Evolutionary conservation across 2,329 filamentous ascomycete genomes (phyloP), one percentile per base, ranked within the genome.

Genomic region (Proliferodiscus dingleyae): DNA sequence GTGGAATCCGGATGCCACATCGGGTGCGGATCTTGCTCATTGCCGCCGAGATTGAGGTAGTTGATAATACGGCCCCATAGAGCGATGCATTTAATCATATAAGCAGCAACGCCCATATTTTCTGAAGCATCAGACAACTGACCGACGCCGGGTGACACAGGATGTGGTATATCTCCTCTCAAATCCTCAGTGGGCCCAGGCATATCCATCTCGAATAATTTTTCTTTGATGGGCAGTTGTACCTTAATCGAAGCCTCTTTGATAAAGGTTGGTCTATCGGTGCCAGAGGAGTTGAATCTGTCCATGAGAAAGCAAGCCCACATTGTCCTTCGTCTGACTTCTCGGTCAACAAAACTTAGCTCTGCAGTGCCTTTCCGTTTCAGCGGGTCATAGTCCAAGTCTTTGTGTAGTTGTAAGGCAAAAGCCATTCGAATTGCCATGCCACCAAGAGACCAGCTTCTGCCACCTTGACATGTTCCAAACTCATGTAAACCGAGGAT

Each of bases 241-340:
- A 96, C 88, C 55, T 89, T 84, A 50, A 97, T 78, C 45, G 87
- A 88, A 54, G 93, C 87, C 64, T 96, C 89, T 54, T 87, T 85
- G 44, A 95, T 85, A 56, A 96, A 95, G 43, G 89, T 87, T 16
- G 93, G 93, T 29, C 91, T 78, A 59, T 96, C 90, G 2, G 89
- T 94, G 2, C 93, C 91, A 1, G 90, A 96, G 0, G 91, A 96
- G 66, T 94, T 96, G 71, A 96, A 96, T 0, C 91, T 82, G 64
- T 98, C 93, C 90, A 97, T 96, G 46, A 96, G 67, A 61, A 95
- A 95, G 63, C 91, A 97, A 10, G 90, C 87, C 93, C 93, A 98
- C 91, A 98, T 97, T 2, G 89, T 93, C 46, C 93, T 80, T 55
- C 93, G 75, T 49, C 93, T 79, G 43, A 97, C 96, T 64, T 98